phyloP scores from a whole-genome alignment of 75 land plant species.

The Pinus taeda region DNA sequence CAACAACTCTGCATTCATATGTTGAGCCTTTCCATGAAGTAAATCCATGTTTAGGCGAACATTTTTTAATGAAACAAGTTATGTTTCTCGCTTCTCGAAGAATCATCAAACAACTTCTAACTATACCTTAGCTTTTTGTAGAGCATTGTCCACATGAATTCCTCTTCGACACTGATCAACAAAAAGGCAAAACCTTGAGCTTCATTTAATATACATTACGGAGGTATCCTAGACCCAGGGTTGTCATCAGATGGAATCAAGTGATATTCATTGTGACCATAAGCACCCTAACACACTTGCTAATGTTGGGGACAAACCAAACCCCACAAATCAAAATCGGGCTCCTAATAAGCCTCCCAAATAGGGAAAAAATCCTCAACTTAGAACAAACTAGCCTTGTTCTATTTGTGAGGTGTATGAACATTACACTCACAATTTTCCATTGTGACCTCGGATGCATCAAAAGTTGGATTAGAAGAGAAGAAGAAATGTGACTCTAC shows the following conservation, averaged over 20 bases:
- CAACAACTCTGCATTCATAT: constrained; percentile 81
- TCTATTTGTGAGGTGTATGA: too few species aligned
- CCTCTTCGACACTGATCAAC: not conserved
- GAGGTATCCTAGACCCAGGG: constrained; percentile 28
- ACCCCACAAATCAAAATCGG: too few species aligned
- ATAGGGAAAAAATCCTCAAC: too few species aligned
- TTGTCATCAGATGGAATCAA: constrained; percentile 40
- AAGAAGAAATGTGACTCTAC: too few species aligned
- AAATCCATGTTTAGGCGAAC: constrained; percentile 61
- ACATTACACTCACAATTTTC: too few species aligned
- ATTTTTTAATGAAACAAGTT: constrained; percentile 63
- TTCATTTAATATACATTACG: not conserved
- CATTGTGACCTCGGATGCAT: too few species aligned
- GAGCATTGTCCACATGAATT: not conserved
- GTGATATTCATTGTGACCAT: constrained; percentile 14
- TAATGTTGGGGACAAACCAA: too few species aligned
- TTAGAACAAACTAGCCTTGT: too few species aligned
- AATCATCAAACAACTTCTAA: not conserved
- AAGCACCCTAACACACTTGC: too few species aligned
- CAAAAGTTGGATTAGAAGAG: too few species aligned
- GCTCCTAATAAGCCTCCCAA: too few species aligned
- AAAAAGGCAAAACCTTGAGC: not conserved
- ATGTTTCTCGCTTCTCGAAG: not conserved
- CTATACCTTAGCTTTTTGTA: not conserved
- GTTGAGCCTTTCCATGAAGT: constrained; percentile 61